Evolutionary conservation across 768 basidiomycete species (phyloP).

Genomic region (Dentipellis sp.): DNA sequence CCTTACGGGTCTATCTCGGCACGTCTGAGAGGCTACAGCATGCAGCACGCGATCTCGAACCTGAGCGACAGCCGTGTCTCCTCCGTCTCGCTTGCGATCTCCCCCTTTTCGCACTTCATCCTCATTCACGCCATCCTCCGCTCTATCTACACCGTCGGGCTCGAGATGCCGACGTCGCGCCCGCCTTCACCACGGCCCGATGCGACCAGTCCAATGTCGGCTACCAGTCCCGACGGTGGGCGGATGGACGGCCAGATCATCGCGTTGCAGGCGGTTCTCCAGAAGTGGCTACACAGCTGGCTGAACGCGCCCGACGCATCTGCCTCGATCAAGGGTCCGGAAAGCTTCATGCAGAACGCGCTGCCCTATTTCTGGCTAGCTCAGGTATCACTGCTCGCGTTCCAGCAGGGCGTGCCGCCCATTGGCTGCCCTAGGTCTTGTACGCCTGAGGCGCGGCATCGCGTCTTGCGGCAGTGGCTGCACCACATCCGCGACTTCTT

Average conservation of each 20-base stretch:
- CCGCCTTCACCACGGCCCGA: not conserved
- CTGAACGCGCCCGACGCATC: constrained; percentile 11
- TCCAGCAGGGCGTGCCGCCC: constrained; percentile 30
- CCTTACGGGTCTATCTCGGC: constrained; percentile 5
- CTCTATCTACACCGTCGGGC: constrained; percentile 5
- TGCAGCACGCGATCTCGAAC: constrained; percentile 7
- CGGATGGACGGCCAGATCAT: constrained; percentile 15
- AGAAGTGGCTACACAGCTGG: constrained; percentile 48
- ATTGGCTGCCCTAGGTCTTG: constrained; percentile 16
- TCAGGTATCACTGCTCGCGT: constrained; percentile 34
- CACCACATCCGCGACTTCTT: constrained; percentile 9
- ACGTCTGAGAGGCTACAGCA: constrained; percentile 8
- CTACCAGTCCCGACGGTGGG: not conserved
- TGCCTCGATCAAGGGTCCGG: constrained; percentile 4
- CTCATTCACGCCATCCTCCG: constrained; percentile 17
- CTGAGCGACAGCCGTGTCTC: constrained; percentile 10
- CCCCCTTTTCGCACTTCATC: constrained; percentile 16
- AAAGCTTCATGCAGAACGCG: constrained; percentile 17
- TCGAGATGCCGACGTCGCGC: not conserved
- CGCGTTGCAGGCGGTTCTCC: constrained; percentile 35
- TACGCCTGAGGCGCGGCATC: constrained; percentile 9
- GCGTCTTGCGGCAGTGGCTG: constrained; percentile 13
- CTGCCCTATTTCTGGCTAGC: constrained; percentile 50
- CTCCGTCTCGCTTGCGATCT: not conserved
- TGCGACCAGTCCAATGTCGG: not conserved